phyloP scores from a whole-genome alignment of 257 asterid species.

The Agastache rugosa region DNA sequence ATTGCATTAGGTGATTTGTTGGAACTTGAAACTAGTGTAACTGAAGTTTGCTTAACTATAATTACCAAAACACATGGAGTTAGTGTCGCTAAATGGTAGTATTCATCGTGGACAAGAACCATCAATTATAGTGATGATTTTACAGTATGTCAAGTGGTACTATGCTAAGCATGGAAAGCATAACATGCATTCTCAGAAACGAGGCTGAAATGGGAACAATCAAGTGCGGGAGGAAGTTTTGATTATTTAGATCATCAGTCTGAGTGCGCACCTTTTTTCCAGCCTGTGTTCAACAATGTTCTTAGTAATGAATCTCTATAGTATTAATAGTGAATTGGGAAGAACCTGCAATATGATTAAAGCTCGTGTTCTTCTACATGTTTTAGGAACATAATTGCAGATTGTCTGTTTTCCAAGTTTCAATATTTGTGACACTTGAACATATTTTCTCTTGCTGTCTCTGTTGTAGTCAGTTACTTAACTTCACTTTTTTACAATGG shows the following conservation, averaged over 20 bases:
- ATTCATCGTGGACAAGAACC: not conserved
- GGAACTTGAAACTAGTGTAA: not conserved
- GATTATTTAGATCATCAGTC: not conserved
- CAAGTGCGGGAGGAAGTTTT: not conserved
- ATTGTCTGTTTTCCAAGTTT: not conserved
- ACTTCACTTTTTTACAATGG: constrained; percentile 25
- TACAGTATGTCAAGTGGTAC: not conserved
- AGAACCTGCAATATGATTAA: not conserved
- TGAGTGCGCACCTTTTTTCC: not conserved
- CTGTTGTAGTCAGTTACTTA: not conserved
- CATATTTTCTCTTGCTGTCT: constrained; percentile 3
- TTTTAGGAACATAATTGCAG: constrained; percentile 20
- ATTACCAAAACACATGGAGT: not conserved
- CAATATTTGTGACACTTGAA: constrained; percentile 2
- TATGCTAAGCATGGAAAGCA: not conserved
- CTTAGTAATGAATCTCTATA: constrained; percentile 1
- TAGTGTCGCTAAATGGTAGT: not conserved
- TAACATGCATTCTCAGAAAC: not conserved
- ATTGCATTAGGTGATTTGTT: not conserved
- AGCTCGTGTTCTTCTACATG: constrained; percentile 20
- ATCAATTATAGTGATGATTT: constrained; percentile 20
- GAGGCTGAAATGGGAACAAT: not conserved
- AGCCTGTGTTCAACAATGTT: not conserved
- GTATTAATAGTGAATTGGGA: constrained; percentile 1
- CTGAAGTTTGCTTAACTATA: not conserved